Conservation (phyloP, 106 monocot genomes). For the Acorus calamus region DNA sequence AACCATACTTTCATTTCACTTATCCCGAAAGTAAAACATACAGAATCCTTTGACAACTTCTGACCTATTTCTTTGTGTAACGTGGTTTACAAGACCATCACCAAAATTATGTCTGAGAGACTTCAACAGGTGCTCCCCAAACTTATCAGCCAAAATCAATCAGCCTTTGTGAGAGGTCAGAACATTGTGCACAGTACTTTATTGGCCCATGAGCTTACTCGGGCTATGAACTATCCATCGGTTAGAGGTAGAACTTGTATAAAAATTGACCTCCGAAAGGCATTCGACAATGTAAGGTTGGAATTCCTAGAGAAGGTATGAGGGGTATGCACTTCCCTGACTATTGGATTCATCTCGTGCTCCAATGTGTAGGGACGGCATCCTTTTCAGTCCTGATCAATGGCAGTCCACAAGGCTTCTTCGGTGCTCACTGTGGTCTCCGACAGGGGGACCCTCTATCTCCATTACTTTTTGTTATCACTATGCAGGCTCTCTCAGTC, state of each 20-base stretch:
- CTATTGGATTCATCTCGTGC: too few species aligned
- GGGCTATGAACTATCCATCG: not conserved
- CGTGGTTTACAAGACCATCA: slow-evolving; percentile 1
- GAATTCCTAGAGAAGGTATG: too few species aligned
- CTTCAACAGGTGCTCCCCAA: not conserved
- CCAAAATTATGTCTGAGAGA: not conserved
- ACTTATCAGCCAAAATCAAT: not conserved
- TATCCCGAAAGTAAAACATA: not conserved
- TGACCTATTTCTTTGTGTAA: not conserved
- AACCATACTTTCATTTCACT: slow-evolving; percentile 1
- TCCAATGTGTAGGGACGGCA: too few species aligned
- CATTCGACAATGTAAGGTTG: too few species aligned
- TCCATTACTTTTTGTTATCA: too few species aligned
- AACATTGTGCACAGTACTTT: not conserved
- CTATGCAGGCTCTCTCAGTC: too few species aligned
- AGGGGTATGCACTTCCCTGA: too few species aligned
- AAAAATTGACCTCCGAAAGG: not conserved
- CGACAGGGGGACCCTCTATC: too few species aligned
- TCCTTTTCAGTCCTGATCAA: too few species aligned
- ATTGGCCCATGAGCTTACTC: not conserved
- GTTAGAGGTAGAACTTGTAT: not conserved
- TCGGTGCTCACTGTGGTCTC: too few species aligned
- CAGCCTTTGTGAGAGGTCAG: not conserved
- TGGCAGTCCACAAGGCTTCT: too few species aligned
- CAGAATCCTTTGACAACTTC: not conserved